Base-by-base conservation (phyloP, 208 protist species). In the Trypanosoma mega region DNA sequence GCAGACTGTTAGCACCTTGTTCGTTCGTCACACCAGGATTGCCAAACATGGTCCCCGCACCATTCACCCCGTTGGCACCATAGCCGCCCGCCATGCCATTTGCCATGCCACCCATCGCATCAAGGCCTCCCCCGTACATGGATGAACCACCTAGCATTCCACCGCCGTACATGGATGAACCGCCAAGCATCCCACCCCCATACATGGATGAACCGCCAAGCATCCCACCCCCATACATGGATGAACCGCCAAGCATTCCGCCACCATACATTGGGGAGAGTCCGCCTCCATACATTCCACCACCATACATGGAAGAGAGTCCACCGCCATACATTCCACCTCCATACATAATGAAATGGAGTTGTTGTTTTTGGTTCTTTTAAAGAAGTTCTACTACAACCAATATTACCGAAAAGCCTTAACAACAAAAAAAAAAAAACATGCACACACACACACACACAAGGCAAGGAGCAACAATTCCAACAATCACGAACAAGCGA, bases 211-310 rank as follows among this genome's bases (percentile, higher is more conserved):
- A 44, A 26, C 76, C 65, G 16, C 71, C 66, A 45, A 73, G 67
- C 60, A 63, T 54, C 9, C 30, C 52, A 29, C 59, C 61, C 33
- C 74, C 68, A 55, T 80, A 83, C 74, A 78, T 87, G 45, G 75
- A 60, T 12, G 63, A 53, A 67, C 80, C 44, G 37, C 45, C 44
- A 21, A 53, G 46, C 3, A 41, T 48, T n/a, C 46, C 44, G 30
- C 61, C 16, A 20, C 80, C 76, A 50, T 74, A 74, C 73, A 75
- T 79, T 2, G 44, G 29, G 14, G 12, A 26, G 20, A 52, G 29
- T 49, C 44, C 55, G 24, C 73, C 69, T 37, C 72, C 56, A 26
- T 71, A 68, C 62, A 80, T 54, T 59, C 6, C 24, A 46, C 27
- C 48, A 34, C 57, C 63, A 16, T 37, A 54, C 63, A 76, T 73